Conservation (phyloP, 148 eudicot genomes). For the Fallopia convolvulus region DNA sequence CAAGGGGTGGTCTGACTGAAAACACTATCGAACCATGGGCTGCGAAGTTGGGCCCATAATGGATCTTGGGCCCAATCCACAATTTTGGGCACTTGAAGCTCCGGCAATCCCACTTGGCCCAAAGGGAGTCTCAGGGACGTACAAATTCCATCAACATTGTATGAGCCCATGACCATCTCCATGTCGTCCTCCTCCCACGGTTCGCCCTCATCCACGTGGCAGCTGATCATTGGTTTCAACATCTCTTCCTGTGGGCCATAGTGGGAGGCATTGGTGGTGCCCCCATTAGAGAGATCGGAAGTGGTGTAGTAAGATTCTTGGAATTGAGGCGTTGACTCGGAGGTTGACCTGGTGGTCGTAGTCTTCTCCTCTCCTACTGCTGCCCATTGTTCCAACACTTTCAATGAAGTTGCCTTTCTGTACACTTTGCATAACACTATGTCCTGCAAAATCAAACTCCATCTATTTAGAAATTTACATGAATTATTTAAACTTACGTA, state of each 20-base stretch:
- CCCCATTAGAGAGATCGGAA: neutral
- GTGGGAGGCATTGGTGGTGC: neutral
- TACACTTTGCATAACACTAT: constrained; percentile 84
- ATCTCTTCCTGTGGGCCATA: neutral
- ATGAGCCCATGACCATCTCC: neutral
- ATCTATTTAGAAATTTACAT: too few species aligned
- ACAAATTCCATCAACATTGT: neutral
- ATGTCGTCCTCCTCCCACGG: neutral
- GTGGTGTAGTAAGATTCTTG: constrained; percentile 20
- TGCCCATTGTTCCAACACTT: constrained; percentile 71
- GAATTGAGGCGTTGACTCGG: constrained; percentile 1
- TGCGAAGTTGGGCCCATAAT: constrained; percentile 27
- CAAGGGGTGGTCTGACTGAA: neutral
- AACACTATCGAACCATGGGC: constrained; percentile 66
- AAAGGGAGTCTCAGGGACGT: constrained; percentile 22
- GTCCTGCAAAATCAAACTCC: constrained; percentile 38
- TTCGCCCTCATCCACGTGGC: neutral
- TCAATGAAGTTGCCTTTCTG: constrained; percentile 82
- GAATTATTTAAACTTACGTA: too few species aligned
- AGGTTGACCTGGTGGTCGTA: neutral
- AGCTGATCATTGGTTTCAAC: neutral
- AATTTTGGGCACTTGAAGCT: constrained; percentile 48
- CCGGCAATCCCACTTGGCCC: constrained; percentile 28
- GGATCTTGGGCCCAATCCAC: constrained; percentile 61
- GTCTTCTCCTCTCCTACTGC: constrained; percentile 39